These are phyloP conservation scores for Cercospora citrullina DNA, from an alignment of 2,329 filamentous ascomycete species.

Conservation along the genomic window DNA sequence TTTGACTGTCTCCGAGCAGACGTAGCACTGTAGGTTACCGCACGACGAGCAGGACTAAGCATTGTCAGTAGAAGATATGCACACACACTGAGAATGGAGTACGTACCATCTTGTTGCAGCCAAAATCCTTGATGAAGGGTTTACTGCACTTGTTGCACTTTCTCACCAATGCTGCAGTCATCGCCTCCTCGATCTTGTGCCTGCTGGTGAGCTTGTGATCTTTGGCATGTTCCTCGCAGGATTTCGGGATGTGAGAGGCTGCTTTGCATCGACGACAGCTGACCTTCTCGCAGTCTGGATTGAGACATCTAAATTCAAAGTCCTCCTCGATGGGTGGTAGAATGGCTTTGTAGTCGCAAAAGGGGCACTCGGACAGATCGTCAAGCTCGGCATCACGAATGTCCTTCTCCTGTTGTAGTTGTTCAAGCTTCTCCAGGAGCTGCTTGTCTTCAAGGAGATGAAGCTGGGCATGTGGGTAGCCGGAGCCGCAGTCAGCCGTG, in stretches of 20 bases:
- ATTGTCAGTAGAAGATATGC: not conserved
- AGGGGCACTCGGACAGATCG: constrained; percentile 73
- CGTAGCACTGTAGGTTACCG: constrained; percentile 60
- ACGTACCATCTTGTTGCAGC: constrained; percentile 76
- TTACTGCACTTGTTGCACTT: constrained; percentile 70
- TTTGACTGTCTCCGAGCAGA: constrained; percentile 65
- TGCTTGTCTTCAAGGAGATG: constrained; percentile 59
- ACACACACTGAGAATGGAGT: not conserved
- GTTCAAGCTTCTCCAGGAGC: constrained; percentile 63
- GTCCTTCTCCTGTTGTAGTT: constrained; percentile 69
- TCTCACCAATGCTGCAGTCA: constrained; percentile 75
- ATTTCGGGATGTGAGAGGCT: constrained; percentile 69
- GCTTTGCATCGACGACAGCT: constrained; percentile 61
- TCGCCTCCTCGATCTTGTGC: constrained; percentile 76
- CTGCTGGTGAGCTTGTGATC: constrained; percentile 63
- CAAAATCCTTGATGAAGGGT: constrained; percentile 74
- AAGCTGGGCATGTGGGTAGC: constrained; percentile 60
- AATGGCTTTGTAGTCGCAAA: constrained; percentile 77
- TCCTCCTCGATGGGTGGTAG: constrained; percentile 66
- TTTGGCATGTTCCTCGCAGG: constrained; percentile 64
- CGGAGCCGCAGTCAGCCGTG: constrained; percentile 62
- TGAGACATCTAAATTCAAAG: constrained; percentile 72
- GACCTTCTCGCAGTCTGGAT: constrained; percentile 60
- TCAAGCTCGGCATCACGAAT: constrained; percentile 70
- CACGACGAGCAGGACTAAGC: constrained; percentile 61